A percentile compares a stretch with the other conserved stretches of the same genome.
Evolutionary conservation across 495 filamentous ascomycete genomes (phyloP).

Genomic region (Penicillium parvum): DNA sequence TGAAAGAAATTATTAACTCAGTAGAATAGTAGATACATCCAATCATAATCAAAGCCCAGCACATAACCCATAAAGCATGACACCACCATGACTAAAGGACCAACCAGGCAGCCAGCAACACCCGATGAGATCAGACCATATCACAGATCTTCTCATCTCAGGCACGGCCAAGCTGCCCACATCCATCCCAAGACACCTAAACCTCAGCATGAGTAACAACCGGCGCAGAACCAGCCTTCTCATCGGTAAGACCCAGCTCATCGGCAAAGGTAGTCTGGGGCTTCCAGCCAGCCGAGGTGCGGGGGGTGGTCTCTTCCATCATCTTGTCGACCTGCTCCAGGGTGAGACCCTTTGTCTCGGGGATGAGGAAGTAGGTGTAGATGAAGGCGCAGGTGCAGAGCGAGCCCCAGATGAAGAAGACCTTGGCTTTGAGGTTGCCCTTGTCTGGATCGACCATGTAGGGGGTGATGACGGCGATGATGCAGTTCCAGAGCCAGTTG

Average conservation of each 20-base stretch:
- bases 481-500: constrained; percentile 86
- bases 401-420: constrained; percentile 83
- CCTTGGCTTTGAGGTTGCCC: constrained; percentile 68
- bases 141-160: too few species aligned
- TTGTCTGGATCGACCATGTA: constrained; percentile 65
- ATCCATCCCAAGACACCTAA: constrained; percentile 10
- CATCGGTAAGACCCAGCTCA: constrained; percentile 55
- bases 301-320: constrained; percentile 79
- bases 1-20: too few species aligned
- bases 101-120: too few species aligned
- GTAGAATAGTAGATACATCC: too few species aligned
- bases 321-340: constrained; percentile 88
- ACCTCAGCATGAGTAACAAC: constrained; percentile 33
- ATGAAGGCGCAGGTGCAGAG: constrained; percentile 61
- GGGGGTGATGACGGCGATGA: constrained; percentile 71
- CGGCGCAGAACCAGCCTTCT: constrained; percentile 31
- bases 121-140: too few species aligned
- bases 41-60: too few species aligned
- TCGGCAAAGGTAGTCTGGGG: constrained; percentile 67
- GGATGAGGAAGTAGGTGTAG: constrained; percentile 77
- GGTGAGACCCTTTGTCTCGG: constrained; percentile 82
- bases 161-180: too few species aligned
- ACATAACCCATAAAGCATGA: too few species aligned
- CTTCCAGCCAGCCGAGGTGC: constrained; percentile 71
- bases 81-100: too few species aligned